Evolutionary conservation across 768 basidiomycete species (phyloP).

Genomic region (Kwoniella bestiolae): DNA sequence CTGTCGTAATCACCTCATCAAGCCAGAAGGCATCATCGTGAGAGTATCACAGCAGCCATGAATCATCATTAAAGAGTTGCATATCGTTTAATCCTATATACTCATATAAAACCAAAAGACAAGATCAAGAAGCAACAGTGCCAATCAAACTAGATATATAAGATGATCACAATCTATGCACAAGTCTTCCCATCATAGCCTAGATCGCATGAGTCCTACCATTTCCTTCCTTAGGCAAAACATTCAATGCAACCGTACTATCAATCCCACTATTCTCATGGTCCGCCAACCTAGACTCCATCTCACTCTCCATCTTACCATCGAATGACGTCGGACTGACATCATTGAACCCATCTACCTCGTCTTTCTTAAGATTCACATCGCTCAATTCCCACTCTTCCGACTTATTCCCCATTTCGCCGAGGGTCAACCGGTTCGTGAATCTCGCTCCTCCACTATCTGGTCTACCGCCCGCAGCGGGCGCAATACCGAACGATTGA

Average conservation of each 20-base stretch:
- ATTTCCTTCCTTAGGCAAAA: constrained; percentile 22
- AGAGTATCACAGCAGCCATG: no score
- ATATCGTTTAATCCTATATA: neutral
- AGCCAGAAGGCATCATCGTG: no score
- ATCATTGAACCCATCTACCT: constrained; percentile 4
- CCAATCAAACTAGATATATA: neutral
- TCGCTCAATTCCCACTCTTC: constrained; percentile 21
- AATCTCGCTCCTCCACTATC: constrained; percentile 24
- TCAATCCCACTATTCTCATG: constrained; percentile 7
- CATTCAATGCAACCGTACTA: constrained; percentile 35
- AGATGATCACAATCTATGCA: neutral
- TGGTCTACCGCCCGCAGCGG: neutral
- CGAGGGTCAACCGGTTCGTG: constrained; percentile 37
- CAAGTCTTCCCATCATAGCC: neutral
- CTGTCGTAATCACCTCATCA: no score
- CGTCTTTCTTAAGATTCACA: constrained; percentile 8
- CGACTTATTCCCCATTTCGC: constrained; percentile 3
- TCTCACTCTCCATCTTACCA: constrained; percentile 26
- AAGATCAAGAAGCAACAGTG: neutral
- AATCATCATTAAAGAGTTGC: no score
- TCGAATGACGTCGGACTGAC: constrained; percentile 23
- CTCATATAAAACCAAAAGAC: neutral
- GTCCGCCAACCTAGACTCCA: constrained; percentile 13
- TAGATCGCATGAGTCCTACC: constrained; percentile 23
- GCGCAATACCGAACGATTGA: constrained; percentile 1